phyloP scores from a whole-genome alignment of 2,329 filamentous ascomycete species.

The Colletotrichum eleusines region DNA sequence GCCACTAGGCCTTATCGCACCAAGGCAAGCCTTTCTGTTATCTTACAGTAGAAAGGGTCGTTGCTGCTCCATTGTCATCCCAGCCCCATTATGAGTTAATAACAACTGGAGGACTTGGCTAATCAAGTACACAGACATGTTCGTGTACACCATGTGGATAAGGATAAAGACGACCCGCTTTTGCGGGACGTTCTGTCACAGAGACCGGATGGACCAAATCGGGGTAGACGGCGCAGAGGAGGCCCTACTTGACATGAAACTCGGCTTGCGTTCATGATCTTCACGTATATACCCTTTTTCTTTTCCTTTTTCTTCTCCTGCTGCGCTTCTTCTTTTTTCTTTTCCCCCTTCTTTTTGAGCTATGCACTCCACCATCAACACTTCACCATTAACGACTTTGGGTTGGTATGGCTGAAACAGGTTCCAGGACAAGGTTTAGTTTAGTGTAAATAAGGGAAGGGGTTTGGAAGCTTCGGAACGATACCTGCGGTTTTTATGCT shows the following conservation, averaged over 20 bases:
- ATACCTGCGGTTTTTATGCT: not conserved
- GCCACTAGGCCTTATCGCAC: not conserved
- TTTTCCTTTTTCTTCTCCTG: not conserved
- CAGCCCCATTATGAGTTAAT: not conserved
- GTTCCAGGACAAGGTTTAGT: not conserved
- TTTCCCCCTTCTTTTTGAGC: slow-evolving; percentile 1
- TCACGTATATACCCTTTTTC: slow-evolving; percentile 31
- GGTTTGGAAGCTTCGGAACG: slow-evolving; percentile 1
- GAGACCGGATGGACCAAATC: slow-evolving; percentile 83
- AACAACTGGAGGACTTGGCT: not conserved
- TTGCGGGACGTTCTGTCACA: slow-evolving; percentile 88
- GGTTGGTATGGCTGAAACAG: not conserved
- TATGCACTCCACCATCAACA: not conserved
- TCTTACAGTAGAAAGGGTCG: too few relatives aligned
- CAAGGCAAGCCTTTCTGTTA: not conserved
- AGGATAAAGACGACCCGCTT: slow-evolving; percentile 85
- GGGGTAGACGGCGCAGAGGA: slow-evolving; percentile 80
- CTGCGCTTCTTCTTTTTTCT: not conserved
- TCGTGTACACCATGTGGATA: slow-evolving; percentile 89
- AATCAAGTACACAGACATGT: slow-evolving; percentile 75
- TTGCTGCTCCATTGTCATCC: not conserved
- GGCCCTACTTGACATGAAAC: slow-evolving; percentile 46
- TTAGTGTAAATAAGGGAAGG: slow-evolving; percentile 34
- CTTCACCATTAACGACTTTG: not conserved
- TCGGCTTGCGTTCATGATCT: not conserved